Percentiles rank a stretch among this genome's conserved stretches.
Evolutionary conservation across 805 yeast species (phyloP).

Genomic region (Clavispora vitiphila): DNA sequence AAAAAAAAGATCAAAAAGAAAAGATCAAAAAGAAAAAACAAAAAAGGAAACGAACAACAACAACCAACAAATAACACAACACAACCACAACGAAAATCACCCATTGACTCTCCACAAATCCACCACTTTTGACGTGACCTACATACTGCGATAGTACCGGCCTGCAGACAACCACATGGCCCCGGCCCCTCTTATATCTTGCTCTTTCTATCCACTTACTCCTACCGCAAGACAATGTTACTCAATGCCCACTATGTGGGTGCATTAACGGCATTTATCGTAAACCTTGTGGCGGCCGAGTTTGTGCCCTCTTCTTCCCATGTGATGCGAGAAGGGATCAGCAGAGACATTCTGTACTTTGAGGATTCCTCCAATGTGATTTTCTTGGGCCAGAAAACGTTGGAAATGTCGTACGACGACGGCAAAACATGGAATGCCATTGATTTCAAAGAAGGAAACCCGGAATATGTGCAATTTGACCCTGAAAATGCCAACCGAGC

Average conservation of each 20-base stretch:
- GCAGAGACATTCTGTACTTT: slow-evolving; percentile 2
- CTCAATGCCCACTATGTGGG: neutral
- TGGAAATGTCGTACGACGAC: slow-evolving; percentile 38
- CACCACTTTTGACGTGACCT: too few species aligned
- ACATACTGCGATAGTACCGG: neutral
- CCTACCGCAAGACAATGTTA: neutral
- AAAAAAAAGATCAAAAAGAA: too few species aligned
- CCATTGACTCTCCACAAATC: too few species aligned
- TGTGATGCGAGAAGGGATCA: neutral
- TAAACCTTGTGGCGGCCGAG: neutral
- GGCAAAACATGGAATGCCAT: slow-evolving; percentile 48
- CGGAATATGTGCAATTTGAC: slow-evolving; percentile 23
- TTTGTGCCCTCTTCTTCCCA: neutral
- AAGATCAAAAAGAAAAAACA: too few species aligned
- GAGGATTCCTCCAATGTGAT: slow-evolving; percentile 7
- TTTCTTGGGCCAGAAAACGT: slow-evolving; percentile 1
- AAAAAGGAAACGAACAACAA: too few species aligned
- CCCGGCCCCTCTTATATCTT: neutral
- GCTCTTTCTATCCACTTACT: neutral
- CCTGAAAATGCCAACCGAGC: slow-evolving; percentile 36
- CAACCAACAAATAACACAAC: too few species aligned
- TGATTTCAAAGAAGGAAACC: slow-evolving; percentile 12
- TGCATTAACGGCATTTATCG: neutral
- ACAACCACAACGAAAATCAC: too few species aligned
- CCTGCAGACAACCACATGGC: neutral